Evolutionary conservation across 768 basidiomycete species (phyloP), one percentile per base, ranked within the genome.

Genomic region (Panaeolus cyanescens): DNA sequence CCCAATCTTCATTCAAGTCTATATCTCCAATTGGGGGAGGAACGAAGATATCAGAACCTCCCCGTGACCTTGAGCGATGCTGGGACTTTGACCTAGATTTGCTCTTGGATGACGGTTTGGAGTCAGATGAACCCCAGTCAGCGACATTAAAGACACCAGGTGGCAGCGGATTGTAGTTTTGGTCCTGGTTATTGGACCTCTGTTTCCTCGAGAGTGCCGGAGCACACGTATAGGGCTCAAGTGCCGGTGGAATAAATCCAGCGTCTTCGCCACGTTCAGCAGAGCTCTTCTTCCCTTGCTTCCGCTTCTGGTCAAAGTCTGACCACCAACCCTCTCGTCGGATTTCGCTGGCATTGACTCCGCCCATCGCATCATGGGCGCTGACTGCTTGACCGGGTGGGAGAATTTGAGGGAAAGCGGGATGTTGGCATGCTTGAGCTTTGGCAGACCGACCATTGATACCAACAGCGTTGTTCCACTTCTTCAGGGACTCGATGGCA

Each of bases 401-500:
- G 5, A 50, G 22, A 13, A 50, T 9, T 50, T 50, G 45, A 28
- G 45, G 45, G 45, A 50, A 50, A 13, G 45, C 5, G 25, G 45
- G 25, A 10, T 22, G 25, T 28, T 32, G 40, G 32, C 45, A 36
- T 8, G 25, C 42, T 17, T 53, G 32, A 30, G 54, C 56, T 15
- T 58, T 58, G 4, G 36, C 5, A 22, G 33, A 53, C 25, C 32
- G 30, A 1, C 9, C 34, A 5, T 13, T 28, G 9, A 63, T 39
- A 15, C 62, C 62, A 20, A 56, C 62, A 37, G 58, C 62, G 12
- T 53, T 64, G 13, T 64, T 67, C 74, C 74, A 76, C 36, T 59
- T 66, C 5, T 64, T 68, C 12, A 79, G 67, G 62, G 72, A 70
- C 32, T 68, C 59, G 20, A 89, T 79, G 2, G 87, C 88, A 62